Conservation (phyloP, 768 basidiomycete species). For the Chalciporus piperatus region DNA sequence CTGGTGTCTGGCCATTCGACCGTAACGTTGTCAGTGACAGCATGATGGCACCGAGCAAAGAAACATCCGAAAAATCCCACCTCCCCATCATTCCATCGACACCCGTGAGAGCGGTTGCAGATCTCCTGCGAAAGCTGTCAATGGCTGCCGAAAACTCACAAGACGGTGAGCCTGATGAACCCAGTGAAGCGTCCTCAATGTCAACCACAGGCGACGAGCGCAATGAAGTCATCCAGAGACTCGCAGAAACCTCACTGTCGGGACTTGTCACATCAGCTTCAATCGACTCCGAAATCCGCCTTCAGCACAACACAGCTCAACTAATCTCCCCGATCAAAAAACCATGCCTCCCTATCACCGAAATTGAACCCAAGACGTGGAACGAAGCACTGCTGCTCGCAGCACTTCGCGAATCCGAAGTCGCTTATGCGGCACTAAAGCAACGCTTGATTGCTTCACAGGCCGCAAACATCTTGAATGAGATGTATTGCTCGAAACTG, state of each 20-base stretch:
- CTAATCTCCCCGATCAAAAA: too few species aligned
- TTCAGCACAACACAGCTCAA: neutral
- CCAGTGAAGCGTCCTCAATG: neutral
- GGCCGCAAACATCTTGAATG: conserved; percentile 5
- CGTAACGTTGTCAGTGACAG: neutral
- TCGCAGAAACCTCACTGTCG: conserved; percentile 2
- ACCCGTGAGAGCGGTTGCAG: too few species aligned
- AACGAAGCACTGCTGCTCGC: too few species aligned
- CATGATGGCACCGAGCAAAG: conserved; percentile 10
- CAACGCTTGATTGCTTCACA: neutral
- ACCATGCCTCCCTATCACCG: too few species aligned
- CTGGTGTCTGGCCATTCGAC: conserved; percentile 27
- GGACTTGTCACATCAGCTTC: neutral
- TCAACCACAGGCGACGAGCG: neutral
- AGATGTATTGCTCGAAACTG: conserved; percentile 3
- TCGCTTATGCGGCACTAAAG: neutral
- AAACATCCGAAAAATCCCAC: neutral
- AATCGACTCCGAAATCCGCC: neutral
- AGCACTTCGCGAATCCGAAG: neutral
- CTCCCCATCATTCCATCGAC: too few species aligned
- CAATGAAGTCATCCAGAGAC: neutral
- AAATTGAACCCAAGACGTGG: too few species aligned
- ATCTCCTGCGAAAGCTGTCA: neutral
- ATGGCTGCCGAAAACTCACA: neutral
- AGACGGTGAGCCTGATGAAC: neutral